These are phyloP conservation scores for Metschnikowia sp. DNA, from an alignment of 805 yeast genomes.

Conservation along the genomic window DNA sequence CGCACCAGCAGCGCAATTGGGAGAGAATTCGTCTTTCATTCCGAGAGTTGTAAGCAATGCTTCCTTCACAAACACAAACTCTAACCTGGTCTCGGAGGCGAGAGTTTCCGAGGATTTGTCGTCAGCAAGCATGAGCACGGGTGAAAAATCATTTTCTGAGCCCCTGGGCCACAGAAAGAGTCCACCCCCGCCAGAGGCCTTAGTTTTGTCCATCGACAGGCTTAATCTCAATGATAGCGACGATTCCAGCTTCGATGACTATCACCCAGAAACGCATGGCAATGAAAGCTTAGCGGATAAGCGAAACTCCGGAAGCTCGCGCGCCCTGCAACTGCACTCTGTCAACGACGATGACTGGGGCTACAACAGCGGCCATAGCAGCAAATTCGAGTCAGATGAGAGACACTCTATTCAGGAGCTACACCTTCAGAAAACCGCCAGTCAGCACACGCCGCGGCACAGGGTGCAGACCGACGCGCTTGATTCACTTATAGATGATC, in stretches of 20 bases:
- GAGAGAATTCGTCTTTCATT: neutral
- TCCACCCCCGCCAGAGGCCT: slow-evolving; percentile 5
- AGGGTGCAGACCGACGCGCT: slow-evolving; percentile 27
- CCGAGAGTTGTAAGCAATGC: neutral
- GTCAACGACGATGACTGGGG: slow-evolving; percentile 27
- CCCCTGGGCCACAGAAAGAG: neutral
- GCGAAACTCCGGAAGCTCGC: neutral
- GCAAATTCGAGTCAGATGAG: slow-evolving; percentile 10
- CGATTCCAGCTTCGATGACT: slow-evolving; percentile 12
- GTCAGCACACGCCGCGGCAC: slow-evolving; percentile 5
- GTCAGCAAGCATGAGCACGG: slow-evolving; percentile 7
- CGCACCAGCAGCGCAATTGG: neutral
- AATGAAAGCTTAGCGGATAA: slow-evolving; percentile 3
- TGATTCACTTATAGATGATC: slow-evolving; percentile 37
- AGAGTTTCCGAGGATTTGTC: neutral
- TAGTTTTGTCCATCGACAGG: slow-evolving; percentile 17
- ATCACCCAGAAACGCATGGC: slow-evolving; percentile 4
- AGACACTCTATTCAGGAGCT: neutral
- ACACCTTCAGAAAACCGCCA: slow-evolving; percentile 4
- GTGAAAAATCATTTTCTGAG: slow-evolving; percentile 2
- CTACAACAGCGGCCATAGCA: slow-evolving; percentile 22
- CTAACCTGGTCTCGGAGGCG: neutral
- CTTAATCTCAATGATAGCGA: slow-evolving; percentile 12
- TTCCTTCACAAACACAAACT: neutral
- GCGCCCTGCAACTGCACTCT: neutral